Conservation (phyloP, 2,329 filamentous ascomycete genomes). For the Teratosphaeria epicoccoides region DNA sequence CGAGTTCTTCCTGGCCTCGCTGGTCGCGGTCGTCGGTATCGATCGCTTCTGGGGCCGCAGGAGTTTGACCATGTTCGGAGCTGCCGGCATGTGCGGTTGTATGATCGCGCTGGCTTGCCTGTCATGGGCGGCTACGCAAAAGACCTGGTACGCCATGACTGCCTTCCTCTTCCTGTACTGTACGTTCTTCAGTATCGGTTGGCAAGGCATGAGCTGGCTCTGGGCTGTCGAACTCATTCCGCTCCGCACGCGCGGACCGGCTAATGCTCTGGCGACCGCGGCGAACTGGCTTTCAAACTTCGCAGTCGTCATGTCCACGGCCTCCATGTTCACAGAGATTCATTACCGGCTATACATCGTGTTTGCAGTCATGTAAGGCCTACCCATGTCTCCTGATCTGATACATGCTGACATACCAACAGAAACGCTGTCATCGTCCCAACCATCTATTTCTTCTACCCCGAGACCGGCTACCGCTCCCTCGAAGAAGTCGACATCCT, state of each 20-base stretch:
- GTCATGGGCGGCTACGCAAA: constrained; percentile 26
- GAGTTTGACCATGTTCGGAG: constrained; percentile 24
- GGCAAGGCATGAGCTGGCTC: constrained; percentile 52
- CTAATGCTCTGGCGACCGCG: constrained; percentile 53
- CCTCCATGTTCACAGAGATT: constrained; percentile 48
- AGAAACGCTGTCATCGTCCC: constrained; percentile 30
- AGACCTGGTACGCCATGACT: constrained; percentile 34
- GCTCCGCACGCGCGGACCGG: constrained; percentile 49
- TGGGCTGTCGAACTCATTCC: constrained; percentile 53
- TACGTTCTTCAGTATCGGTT: constrained; percentile 48
- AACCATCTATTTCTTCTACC: constrained; percentile 50
- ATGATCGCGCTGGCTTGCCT: constrained; percentile 50
- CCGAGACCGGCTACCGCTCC: constrained; percentile 43
- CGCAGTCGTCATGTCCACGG: constrained; percentile 53
- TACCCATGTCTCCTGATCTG: neutral
- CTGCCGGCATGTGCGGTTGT: constrained; percentile 43
- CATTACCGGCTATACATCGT: constrained; percentile 55
- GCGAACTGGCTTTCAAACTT: constrained; percentile 44
- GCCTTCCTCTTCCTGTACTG: constrained; percentile 50
- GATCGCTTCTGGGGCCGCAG: constrained; percentile 26
- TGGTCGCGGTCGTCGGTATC: constrained; percentile 37
- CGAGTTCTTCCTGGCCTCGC: constrained; percentile 42
- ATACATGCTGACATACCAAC: neutral
- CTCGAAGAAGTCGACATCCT: constrained; percentile 62
- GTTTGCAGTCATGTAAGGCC: constrained; percentile 60